Conservation (phyloP, 2,329 filamentous ascomycete genomes). For the Neonectria sp. region DNA sequence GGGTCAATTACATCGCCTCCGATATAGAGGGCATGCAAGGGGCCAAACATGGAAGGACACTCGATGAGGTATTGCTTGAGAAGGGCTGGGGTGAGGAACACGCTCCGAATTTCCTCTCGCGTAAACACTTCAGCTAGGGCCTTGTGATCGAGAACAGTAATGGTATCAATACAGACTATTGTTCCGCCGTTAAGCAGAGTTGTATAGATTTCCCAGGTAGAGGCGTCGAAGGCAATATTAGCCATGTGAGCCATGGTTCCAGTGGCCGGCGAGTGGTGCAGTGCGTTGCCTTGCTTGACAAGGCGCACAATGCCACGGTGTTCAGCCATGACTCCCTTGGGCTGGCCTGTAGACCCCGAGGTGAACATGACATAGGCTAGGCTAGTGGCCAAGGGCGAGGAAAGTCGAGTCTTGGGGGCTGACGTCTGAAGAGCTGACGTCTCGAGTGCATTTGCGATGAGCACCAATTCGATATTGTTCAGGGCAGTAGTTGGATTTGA, state of each 20-base stretch:
- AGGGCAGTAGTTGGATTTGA: background rate
- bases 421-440: background rate
- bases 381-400: background rate
- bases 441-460: background rate
- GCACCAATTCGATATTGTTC: background rate
- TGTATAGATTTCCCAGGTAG: background rate
- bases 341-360: background rate
- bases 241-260: conserved; percentile 1
- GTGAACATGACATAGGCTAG: conserved; percentile 1
- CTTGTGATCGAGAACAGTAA: background rate
- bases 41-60: conserved; percentile 13
- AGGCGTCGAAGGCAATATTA: background rate
- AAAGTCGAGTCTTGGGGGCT: background rate
- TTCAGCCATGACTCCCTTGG: background rate
- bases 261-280: background rate
- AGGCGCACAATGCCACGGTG: background rate
- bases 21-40: conserved; percentile 23
- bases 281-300: background rate
- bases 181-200: background rate
- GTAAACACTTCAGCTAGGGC: conserved; percentile 22
- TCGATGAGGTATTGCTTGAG: conserved; percentile 39
- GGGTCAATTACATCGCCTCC: conserved; percentile 38
- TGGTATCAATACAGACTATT: background rate
- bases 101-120: conserved; percentile 20
- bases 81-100: conserved; percentile 34